These are phyloP conservation scores for Podospora appendiculata DNA, from an alignment of 495 filamentous ascomycete genomes.

Conservation along the genomic window DNA sequence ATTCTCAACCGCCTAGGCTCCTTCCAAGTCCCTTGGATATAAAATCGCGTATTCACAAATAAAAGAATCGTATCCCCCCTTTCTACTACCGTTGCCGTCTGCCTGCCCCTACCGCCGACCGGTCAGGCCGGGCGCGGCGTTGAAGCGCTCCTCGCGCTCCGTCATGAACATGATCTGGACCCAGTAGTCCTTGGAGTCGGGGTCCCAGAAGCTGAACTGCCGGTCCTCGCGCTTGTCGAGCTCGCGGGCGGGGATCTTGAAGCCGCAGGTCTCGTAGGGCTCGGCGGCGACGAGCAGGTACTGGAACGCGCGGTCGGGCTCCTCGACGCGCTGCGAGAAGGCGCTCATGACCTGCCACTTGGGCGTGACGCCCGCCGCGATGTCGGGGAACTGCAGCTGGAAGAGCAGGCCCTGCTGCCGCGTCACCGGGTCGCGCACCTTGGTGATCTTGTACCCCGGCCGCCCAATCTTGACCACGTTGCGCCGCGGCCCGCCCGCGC, in stretches of 20 bases:
- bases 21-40: no score
- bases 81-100: no score
- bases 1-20: no score
- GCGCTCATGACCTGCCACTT: conserved; percentile 95
- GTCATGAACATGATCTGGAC: conserved; percentile 99
- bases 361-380: conserved; percentile 64
- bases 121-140: conserved; percentile 81
- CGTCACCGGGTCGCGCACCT: conserved; percentile 83
- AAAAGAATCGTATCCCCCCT: no score
- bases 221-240: conserved; percentile 76
- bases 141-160: conserved; percentile 92
- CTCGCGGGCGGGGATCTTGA: conserved; percentile 93
- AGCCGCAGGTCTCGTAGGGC: conserved; percentile 94
- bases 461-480: conserved; percentile 97
- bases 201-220: conserved; percentile 94
- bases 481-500: conserved; percentile 52
- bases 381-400: conserved; percentile 93
- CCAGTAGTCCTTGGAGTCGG: conserved; percentile 96
- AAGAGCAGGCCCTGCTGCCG: conserved; percentile 85
- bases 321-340: conserved; percentile 91
- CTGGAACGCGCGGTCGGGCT: conserved; percentile 88
- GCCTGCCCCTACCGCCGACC: conserved; percentile 27
- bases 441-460: conserved; percentile 97
- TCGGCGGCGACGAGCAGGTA: conserved; percentile 94
- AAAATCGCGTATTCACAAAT: no score